These are phyloP conservation scores for Globisporangium canariense DNA, from an alignment of 352 stramenopile genomes.

Conservation along the genomic window DNA sequence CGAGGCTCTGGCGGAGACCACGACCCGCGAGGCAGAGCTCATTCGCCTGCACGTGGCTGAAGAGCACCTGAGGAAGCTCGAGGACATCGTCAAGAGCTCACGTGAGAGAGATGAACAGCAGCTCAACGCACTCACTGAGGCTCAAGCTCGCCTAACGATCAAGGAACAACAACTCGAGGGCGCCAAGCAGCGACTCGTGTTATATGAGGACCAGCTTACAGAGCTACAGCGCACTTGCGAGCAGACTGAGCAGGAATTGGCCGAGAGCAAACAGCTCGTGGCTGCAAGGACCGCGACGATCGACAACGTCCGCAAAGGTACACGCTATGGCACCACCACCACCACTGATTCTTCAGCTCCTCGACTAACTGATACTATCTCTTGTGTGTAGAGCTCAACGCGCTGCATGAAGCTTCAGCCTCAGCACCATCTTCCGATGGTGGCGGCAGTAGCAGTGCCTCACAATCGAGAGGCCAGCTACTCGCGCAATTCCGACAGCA, in stretches of 20 bases:
- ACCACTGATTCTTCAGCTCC: neutral
- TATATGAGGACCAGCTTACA: neutral
- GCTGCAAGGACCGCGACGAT: constrained; percentile 39
- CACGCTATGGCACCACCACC: neutral
- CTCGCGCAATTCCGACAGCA: constrained; percentile 43
- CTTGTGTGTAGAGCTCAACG: constrained; percentile 24
- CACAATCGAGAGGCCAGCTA: constrained; percentile 27
- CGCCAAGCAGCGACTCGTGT: neutral
- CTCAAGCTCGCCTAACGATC: neutral
- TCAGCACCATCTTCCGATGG: neutral
- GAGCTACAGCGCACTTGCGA: constrained; percentile 15
- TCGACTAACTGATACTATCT: neutral
- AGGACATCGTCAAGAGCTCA: constrained; percentile 11
- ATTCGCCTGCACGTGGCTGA: neutral
- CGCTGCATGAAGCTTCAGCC: constrained; percentile 23
- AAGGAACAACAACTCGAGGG: neutral
- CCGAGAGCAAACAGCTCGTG: constrained; percentile 31
- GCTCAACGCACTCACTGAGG: neutral
- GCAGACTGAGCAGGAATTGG: constrained; percentile 18
- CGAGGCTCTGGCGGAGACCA: neutral
- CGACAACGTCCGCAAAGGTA: constrained; percentile 53
- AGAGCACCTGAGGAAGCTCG: constrained; percentile 14
- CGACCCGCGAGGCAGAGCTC: constrained; percentile 11
- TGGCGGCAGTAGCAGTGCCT: neutral
- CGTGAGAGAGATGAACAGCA: constrained; percentile 8